Evolutionary conservation across 2,329 filamentous ascomycete species (phyloP).

Genomic region (Trichoderma lentiforme): DNA sequence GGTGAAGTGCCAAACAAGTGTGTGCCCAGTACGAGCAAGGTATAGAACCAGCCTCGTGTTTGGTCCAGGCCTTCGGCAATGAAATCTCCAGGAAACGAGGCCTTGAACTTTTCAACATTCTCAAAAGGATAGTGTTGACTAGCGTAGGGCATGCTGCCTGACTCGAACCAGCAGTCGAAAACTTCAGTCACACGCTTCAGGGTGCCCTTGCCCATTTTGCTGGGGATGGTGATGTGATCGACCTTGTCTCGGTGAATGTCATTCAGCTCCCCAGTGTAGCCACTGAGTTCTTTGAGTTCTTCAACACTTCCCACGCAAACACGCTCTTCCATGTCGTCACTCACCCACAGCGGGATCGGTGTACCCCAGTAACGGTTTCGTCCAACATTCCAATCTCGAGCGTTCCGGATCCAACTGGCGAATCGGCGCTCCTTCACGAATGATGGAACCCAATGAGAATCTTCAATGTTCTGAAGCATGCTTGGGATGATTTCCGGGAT

Average conservation of each 20-base stretch:
- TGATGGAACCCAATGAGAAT: conserved; percentile 85
- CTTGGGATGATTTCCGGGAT: conserved; percentile 78
- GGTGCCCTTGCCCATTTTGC: conserved; percentile 79
- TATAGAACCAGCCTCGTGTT: conserved; percentile 97
- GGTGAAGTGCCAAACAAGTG: conserved; percentile 81
- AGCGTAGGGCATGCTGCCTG: conserved; percentile 91
- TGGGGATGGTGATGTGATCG: conserved; percentile 91
- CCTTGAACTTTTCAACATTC: conserved; percentile 75
- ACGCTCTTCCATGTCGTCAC: conserved; percentile 81
- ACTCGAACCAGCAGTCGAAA: conserved; percentile 97
- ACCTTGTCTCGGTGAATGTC: conserved; percentile 93
- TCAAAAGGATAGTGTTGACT: conserved; percentile 91
- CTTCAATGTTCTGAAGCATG: conserved; percentile 87
- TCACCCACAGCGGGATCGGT: conserved; percentile 87
- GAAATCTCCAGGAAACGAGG: conserved; percentile 86
- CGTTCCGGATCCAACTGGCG: conserved; percentile 84
- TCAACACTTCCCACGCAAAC: conserved; percentile 82
- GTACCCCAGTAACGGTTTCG: conserved; percentile 96
- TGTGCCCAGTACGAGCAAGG: conserved; percentile 80
- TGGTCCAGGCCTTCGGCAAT: conserved; percentile 92
- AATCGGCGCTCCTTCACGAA: conserved; percentile 92
- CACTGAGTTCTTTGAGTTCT: conserved; percentile 81
- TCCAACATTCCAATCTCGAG: conserved; percentile 93
- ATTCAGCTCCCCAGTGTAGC: conserved; percentile 76
- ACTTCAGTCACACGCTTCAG: conserved; percentile 81